Conservation (phyloP, 2,329 filamentous ascomycete species). For the Phialocephala sp. region DNA sequence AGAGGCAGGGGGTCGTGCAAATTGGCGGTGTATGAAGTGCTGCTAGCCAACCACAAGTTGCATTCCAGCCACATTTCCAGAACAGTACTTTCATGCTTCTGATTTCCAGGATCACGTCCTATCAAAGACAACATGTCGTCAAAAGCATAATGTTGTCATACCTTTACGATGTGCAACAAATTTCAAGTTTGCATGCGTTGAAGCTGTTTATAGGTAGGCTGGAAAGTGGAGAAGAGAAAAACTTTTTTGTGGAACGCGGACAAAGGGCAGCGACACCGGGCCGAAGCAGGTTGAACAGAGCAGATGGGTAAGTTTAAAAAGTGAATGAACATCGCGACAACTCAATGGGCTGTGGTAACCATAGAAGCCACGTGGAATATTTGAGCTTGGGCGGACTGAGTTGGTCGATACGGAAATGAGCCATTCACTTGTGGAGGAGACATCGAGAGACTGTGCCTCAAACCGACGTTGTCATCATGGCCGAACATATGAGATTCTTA, state of each 20-base stretch:
- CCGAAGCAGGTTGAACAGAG: too few relatives aligned
- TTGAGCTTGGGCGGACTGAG: too few relatives aligned
- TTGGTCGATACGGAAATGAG: too few relatives aligned
- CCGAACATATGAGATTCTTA: too few relatives aligned
- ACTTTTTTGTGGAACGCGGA: not conserved
- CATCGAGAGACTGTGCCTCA: too few relatives aligned
- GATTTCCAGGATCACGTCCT: not conserved
- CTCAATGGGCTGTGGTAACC: too few relatives aligned
- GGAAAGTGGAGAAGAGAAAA: not conserved
- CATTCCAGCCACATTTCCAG: not conserved
- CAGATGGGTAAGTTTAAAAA: too few relatives aligned
- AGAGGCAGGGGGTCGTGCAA: not conserved
- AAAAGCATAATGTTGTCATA: constrained; percentile 3
- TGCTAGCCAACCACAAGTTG: not conserved
- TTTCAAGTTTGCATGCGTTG: not conserved
- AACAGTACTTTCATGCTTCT: not conserved
- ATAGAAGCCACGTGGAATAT: too few relatives aligned
- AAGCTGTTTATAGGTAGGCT: not conserved
- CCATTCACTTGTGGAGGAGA: too few relatives aligned
- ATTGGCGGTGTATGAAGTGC: constrained; percentile 1
- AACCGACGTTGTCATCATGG: too few relatives aligned
- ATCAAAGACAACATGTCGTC: not conserved
- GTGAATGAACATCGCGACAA: too few relatives aligned
- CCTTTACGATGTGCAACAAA: constrained; percentile 6
- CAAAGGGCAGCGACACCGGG: too few relatives aligned